Base-by-base conservation (phyloP, 768 basidiomycete species). In the Panaeolus papilionaceus region DNA sequence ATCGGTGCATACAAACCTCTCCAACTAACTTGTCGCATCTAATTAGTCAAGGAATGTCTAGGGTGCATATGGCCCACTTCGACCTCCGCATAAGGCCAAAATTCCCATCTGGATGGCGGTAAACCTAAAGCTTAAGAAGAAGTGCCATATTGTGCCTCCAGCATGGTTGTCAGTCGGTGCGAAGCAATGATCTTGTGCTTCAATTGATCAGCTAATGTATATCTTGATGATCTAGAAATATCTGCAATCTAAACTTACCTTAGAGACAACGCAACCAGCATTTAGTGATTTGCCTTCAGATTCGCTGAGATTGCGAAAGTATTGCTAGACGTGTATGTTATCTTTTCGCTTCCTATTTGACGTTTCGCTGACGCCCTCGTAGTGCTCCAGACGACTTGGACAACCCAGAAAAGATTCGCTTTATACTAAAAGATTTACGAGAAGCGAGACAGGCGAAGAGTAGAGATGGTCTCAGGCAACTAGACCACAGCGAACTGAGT, bases 61-160 rank as follows among this genome's bases (percentile, higher is more conserved):
- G 95, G 96, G 95, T 64, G 90, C 91, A 64, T 98, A 95, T 72
- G 98, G 98, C 2, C 97, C 98, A 20, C 87, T 99, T 64, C 84
- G 91, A 6, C 96, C 98, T 1, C 97, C 97, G 5, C 86, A 88
- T 66, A 92, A 92, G 77, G 85, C 91, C 42, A 86, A 86, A 71
- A 88, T 99, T n/a, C 98, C 98, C 0, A 81, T 99, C 3, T 99
- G 98, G 98, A 91, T 99, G 83, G 98, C 97, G 0, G 82, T 93
- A 2, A 95, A 97, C 74, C 82, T 99, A 62, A 99, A 99, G 80
- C 76, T 90, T 74, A 98, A 98, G 84, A 92, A 93, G 77, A 96
- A 96, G 79, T 98, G 97, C 69, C 90, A 94, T 71, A 95, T 99
- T 62, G 84, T 98, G 14, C 85, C 95, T 1, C 98, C 98, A 3